These are phyloP conservation scores for Polyplosphaeria fusca DNA, from an alignment of 495 filamentous ascomycete genomes.

Conservation along the genomic window DNA sequence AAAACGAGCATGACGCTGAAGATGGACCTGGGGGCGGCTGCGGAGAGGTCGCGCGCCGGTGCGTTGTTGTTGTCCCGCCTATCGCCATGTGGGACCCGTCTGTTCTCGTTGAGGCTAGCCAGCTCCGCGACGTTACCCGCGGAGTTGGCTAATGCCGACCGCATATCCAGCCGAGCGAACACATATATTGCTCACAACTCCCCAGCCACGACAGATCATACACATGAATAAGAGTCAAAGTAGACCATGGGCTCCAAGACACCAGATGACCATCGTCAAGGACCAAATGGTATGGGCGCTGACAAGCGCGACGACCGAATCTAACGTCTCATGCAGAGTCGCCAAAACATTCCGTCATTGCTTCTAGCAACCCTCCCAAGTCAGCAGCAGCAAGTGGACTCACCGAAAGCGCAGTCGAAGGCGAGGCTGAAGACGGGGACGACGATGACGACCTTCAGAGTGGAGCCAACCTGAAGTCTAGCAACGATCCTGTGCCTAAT, in stretches of 20 bases:
- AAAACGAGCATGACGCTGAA: no score
- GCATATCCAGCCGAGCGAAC: no score
- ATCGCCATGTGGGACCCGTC: no score
- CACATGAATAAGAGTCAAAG: conserved; percentile 19
- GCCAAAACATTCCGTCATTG: conserved; percentile 23
- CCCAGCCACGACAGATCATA: conserved; percentile 2
- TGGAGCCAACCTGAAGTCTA: conserved; percentile 28
- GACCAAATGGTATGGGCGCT: conserved; percentile 31
- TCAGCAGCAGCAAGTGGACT: conserved; percentile 33
- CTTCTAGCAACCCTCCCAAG: conserved; percentile 33
- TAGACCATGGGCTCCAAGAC: conserved; percentile 36
- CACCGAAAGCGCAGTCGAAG: conserved; percentile 32
- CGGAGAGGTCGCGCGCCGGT: no score
- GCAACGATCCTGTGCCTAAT: conserved; percentile 15
- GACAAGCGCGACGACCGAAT: neutral
- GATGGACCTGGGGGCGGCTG: no score
- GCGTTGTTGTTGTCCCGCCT: no score
- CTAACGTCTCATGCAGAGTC: conserved; percentile 31
- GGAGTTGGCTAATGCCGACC: no score
- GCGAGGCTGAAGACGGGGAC: conserved; percentile 36
- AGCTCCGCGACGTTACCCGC: no score
- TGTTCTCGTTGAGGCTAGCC: no score
- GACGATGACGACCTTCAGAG: conserved; percentile 30
- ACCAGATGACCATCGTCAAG: conserved; percentile 33
- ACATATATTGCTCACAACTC: no score